These are phyloP conservation scores for Aspergillus sp. DNA, from an alignment of 2,329 filamentous ascomycete species.

Conservation along the genomic window DNA sequence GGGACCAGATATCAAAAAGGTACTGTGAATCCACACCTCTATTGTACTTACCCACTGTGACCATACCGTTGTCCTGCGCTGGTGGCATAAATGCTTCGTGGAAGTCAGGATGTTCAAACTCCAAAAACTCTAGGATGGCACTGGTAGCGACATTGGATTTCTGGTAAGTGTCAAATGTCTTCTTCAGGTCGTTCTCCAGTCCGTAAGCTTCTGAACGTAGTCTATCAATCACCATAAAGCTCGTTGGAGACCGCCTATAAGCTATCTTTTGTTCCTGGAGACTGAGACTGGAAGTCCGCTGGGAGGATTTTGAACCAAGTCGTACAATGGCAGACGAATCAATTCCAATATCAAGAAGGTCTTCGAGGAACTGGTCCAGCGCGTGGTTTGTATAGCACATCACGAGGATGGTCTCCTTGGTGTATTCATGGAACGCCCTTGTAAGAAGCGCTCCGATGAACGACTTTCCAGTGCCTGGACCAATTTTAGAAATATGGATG, in stretches of 20 bases:
- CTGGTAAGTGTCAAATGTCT: conserved; percentile 14
- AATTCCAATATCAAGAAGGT: conserved; percentile 55
- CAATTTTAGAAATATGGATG: too few relatives aligned
- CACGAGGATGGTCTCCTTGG: conserved; percentile 50
- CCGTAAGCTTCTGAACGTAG: conserved; percentile 31
- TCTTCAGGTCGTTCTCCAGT: conserved; percentile 16
- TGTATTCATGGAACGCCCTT: conserved; percentile 47
- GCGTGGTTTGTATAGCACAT: conserved; percentile 63
- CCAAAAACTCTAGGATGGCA: conserved; percentile 39
- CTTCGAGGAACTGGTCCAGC: conserved; percentile 57
- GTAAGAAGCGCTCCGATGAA: conserved; percentile 60
- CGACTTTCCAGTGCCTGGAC: conserved; percentile 62
- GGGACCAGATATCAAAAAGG: conserved; percentile 48
- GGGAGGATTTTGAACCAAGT: conserved; percentile 53
- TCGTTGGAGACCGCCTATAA: conserved; percentile 24
- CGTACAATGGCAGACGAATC: conserved; percentile 46
- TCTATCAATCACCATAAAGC: conserved; percentile 38
- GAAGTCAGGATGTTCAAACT: conserved; percentile 48
- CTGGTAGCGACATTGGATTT: conserved; percentile 4
- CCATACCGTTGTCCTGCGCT: conserved; percentile 38
- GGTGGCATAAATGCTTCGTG: conserved; percentile 52
- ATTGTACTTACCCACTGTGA: conserved; percentile 38
- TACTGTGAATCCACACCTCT: conserved; percentile 41
- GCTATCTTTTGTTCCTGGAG: conserved; percentile 36
- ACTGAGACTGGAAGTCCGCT: conserved; percentile 41